A percentile compares a stretch with the other conserved stretches of the same genome.
Conservation (phyloP, 495 filamentous ascomycete species). For the Amniculicola lignicola region DNA sequence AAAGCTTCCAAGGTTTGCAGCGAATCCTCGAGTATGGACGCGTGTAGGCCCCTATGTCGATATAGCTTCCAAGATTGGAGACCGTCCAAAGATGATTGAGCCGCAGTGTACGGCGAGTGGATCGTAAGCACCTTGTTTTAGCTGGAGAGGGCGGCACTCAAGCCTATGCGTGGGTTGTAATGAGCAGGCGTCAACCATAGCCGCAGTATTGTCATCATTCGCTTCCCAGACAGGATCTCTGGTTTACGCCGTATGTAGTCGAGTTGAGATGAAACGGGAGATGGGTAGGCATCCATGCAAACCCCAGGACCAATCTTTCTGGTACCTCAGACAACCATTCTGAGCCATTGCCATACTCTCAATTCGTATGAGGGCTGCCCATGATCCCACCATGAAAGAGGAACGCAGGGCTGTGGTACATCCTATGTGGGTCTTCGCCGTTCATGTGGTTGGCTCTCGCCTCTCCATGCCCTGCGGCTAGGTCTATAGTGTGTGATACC, state of each 20-base stretch:
- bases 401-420: slow-evolving; percentile 12
- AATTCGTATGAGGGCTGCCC: background rate
- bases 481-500: background rate
- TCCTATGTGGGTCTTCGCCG: slow-evolving; percentile 5
- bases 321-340: too few relatives aligned
- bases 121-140: slow-evolving; percentile 27
- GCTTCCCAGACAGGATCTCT: too few relatives aligned
- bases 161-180: slow-evolving; percentile 22
- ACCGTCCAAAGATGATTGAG: background rate
- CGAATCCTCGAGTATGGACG: too few relatives aligned
- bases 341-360: too few relatives aligned
- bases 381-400: background rate
- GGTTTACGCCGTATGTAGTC: too few relatives aligned
- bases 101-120: slow-evolving; percentile 1
- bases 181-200: slow-evolving; percentile 11
- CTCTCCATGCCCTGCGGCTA: slow-evolving; percentile 12
- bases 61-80: too few relatives aligned
- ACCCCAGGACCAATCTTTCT: too few relatives aligned
- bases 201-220: slow-evolving; percentile 24
- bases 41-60: too few relatives aligned
- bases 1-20: too few relatives aligned
- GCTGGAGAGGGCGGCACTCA: slow-evolving; percentile 13
- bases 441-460: slow-evolving; percentile 13
- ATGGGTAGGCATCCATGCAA: too few relatives aligned
- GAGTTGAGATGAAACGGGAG: slow-evolving; percentile 4